Evolutionary conservation across 2,329 filamentous ascomycete genomes (phyloP), one percentile per base, ranked within the genome.

Genomic region (Sclerotinia subarctica): DNA sequence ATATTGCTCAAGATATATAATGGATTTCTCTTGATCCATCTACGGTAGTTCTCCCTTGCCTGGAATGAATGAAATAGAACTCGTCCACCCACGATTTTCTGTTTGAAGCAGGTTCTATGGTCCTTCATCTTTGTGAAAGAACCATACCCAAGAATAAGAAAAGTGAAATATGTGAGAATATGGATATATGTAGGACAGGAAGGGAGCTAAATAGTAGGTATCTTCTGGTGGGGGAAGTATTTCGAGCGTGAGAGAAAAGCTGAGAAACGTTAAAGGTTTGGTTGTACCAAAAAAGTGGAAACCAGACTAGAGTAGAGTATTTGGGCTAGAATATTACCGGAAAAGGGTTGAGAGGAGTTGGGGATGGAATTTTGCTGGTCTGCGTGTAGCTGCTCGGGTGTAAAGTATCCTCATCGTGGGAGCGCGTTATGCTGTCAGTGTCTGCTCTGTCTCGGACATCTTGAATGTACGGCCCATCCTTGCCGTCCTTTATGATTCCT

Each of bases 41-140:
- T 15, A 7, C 29, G 5, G 1, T 2, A 2, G 3, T 5, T 4
- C 1, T 29, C 26, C 0, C 8, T n/a, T 3, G 4, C 26, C 26
- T 5, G 2, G 5, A 11, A 13, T 1, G 19, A n/a, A n/a, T 3
- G 13, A n/a, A 42, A 54, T 0, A 21, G 2, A 5, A 11, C 4
- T 5, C 32, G 7, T 35, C 2, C 1, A 0, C 21, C 5, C 2
- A 32, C 2, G 19, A 5, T 1, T 35, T n/a, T 1, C 2, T 2
- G 52, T 1, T n/a, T n/a, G 26, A 21, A 29, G 13, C 21, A 13
- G 26, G 21, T 13, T 54, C 10, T 6, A 26, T 21, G 8, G 3
- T 21, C 29, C 3, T 29, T 29, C 32, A 7, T 29, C 19, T 15
- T 7, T 29, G 26, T 7, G 2, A 1, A 19, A 19, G 1, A 21